Base-by-base conservation (phyloP, 2,329 filamentous ascomycete species). In the Pseudofabraea citricarpa region DNA sequence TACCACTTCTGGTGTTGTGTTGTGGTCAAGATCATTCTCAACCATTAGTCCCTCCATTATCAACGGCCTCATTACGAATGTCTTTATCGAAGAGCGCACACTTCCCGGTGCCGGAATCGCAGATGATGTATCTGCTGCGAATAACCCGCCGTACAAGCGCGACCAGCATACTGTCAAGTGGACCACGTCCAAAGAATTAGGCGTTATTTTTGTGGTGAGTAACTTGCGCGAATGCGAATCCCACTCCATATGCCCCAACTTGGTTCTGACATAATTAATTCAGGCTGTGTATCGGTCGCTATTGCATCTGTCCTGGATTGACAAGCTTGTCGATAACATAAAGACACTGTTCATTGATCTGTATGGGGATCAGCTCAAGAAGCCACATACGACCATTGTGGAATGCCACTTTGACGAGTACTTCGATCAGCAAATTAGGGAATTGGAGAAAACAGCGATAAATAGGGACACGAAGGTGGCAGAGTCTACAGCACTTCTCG, bases 281-380 rank as follows among this genome's bases (percentile, higher is more conserved):
- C 59, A 95, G 90, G 93, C 91, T 52, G 93, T 98, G 52, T 98
- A 98, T 66, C 87, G 95, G 62, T 96, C 90, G 29, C 80, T 98
- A 23, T 77, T 98, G 22, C 90, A 96, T 65, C 79, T 98, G 7
- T 90, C 87, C 10, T 98, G 94, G 93, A 88, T 97, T 52, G 93
- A 98, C 66, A 90, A 93, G 64, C 83, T 98, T 37, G 81, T 98
- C 54, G 91, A 96, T 60, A 95, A 97, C 59, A 89, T 97, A 58
- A 88, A 85, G 63, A 90, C 87, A 8, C 83, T 98, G 24, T 98
- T 97, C 61, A 77, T 93, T 53, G 87, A 90, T 52, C 75, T 96
- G 21, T 98, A 97, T 64, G 87, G 83, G 54, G 85, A 93, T 46
- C 86, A 95, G 64, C 71, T 98, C 43, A 90, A 82, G 63, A 87